Base-by-base conservation (phyloP, 108 stramenopile genomes). In the Cyclotella choctawhatcheeana region DNA sequence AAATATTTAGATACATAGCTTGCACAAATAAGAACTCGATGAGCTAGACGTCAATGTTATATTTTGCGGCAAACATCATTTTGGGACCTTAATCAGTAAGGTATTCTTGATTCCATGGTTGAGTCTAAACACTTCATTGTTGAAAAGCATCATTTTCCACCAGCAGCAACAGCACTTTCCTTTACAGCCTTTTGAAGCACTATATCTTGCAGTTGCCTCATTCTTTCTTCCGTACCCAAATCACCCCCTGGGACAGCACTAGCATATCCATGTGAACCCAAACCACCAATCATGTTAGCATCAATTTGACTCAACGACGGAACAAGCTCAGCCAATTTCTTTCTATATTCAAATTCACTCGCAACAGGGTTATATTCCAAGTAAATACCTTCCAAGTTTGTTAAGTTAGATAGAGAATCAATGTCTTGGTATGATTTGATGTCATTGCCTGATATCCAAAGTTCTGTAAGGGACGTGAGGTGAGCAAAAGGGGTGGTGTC, bases 361-460 rank as follows among this genome's bases (percentile, higher is more conserved):
- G 86, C 90, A 14, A 98, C 70, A 1, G 97, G 96, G 71, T 97
- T 98, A 81, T 97, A 96, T 80, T 99, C 99, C 64, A 99, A 80
- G 77, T 99, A 99, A 6, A 99, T 67, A 13, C 92, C 94, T 27
- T 90, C 86, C 81, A 99, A 77, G n/a, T 59, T 51, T n/a, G 66
- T 56, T 29, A 73, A 63, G 10, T 45, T 50, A 4, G 71, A 62
- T 25, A 95, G 44, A 13, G 81, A 76, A 48, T 85, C 67, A 8
- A 98, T 76, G 59, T 90, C 97, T 5, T 84, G 82, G 71, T 96
- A 96, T 31, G 79, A 64, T 58, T 82, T 67, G 53, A 99, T 93
- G 61, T 92, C 79, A 89, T 99, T 99, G 31, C 96, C 94, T 1
- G 97, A 96, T 58, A 98, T 73, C 99, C 99, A 99, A 35, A 99